A percentile compares a stretch with the other conserved stretches of the same genome.
Conservation (phyloP, 176 grass and related monocot genomes). For the Rhynchospora breviuscula region DNA sequence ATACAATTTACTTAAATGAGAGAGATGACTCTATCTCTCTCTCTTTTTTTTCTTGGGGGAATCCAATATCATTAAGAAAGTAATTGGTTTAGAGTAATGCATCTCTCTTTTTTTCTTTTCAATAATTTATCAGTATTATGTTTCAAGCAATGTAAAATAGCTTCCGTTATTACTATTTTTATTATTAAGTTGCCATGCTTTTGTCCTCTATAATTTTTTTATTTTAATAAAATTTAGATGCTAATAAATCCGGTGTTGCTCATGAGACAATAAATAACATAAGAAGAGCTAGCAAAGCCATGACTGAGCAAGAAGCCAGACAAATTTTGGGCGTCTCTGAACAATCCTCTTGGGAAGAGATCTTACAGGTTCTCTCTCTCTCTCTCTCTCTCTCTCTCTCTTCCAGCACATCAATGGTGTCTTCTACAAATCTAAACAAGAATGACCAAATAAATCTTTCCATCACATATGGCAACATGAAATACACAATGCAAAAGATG, state of each 20-base stretch:
- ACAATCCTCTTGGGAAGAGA: constrained; percentile 67
- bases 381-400: background rate
- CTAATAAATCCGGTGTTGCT: constrained; percentile 73
- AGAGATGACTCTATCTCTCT: background rate
- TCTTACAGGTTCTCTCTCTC: constrained; percentile 35
- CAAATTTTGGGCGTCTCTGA: constrained; percentile 67
- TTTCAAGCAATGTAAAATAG: background rate
- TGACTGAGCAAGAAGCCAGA: constrained; percentile 83
- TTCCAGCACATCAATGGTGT: too few relatives aligned
- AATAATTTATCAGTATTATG: background rate
- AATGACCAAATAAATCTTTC: background rate
- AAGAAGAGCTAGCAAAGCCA: constrained; percentile 53
- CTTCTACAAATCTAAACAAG: too few relatives aligned
- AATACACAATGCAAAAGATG: background rate
- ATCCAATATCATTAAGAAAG: too few relatives aligned
- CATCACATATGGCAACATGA: background rate
- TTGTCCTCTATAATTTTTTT: background rate
- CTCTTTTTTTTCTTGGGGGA: too few relatives aligned
- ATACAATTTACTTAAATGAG: background rate
- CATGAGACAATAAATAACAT: constrained; percentile 74
- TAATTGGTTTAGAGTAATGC: too few relatives aligned
- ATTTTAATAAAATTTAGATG: constrained; percentile 37
- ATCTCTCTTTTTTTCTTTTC: background rate
- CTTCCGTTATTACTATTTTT: background rate
- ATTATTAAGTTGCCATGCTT: background rate